These are phyloP conservation scores for Niebla homalea DNA, from an alignment of 495 filamentous ascomycete genomes.

Conservation along the genomic window DNA sequence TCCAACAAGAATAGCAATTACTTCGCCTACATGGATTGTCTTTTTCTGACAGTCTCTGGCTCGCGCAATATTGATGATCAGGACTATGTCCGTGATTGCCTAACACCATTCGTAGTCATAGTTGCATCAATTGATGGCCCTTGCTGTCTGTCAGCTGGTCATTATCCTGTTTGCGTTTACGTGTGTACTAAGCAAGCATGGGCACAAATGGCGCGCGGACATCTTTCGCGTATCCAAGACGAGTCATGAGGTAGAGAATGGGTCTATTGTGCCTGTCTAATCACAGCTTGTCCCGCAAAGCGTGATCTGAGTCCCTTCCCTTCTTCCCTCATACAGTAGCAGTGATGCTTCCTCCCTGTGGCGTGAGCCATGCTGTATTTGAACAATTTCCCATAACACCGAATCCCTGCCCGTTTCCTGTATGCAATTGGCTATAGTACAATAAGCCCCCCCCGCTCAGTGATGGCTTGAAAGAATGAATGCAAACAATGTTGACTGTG, in stretches of 20 bases:
- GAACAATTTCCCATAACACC: slow-evolving; percentile 1
- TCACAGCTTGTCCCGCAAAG: no score
- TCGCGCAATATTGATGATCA: neutral
- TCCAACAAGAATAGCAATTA: neutral
- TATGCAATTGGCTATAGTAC: neutral
- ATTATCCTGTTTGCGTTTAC: no score
- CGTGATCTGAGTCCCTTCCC: no score
- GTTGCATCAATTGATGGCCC: no score
- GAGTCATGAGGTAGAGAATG: no score
- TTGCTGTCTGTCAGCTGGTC: no score
- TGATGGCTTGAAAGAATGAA: neutral
- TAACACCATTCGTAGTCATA: no score
- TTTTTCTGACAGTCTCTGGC: neutral
- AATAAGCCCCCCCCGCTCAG: neutral
- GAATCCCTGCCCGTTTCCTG: no score
- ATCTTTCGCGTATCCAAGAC: no score
- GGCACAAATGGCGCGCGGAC: no score
- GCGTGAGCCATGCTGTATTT: neutral
- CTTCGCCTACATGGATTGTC: neutral
- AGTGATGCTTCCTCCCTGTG: neutral
- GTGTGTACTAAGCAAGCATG: no score
- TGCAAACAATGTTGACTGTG: slow-evolving; percentile 8
- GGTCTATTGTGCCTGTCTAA: no score
- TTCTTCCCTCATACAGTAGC: neutral
- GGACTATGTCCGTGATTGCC: neutral